Base-by-base conservation (phyloP, 2,329 filamentous ascomycete genomes). In the Ramichloridium luteum region DNA sequence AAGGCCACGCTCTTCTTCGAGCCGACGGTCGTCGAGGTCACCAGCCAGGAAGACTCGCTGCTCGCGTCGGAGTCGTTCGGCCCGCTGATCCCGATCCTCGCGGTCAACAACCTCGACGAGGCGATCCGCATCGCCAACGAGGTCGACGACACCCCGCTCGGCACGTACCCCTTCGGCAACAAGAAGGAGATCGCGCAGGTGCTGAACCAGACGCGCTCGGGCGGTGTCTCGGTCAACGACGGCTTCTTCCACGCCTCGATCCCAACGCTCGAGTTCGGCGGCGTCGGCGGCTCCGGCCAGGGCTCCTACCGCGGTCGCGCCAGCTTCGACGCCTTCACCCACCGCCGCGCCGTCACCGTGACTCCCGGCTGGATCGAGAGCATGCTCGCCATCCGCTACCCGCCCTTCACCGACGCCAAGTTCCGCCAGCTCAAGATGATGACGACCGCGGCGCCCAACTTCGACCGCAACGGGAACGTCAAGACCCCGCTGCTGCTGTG, bases 41-140 rank as follows among this genome's bases (percentile, higher is more conserved):
- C 81, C 43, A 75, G 74, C 39, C 53, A 70, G 11, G 70, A 86
- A 29, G 88, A 93, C 59, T 69, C 77, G 5, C 72, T 94, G 57
- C 70, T 94, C 50, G 61, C 63, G 14, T 74, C 93, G 41, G 90
- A 98, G 62, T 83, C 77, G 26, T 98, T 98, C 53, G 90, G 88
- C 5, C 90, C 90, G n/a, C 68, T 93, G 37, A 84, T 93, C 45
- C 77, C 82, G 40, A 74, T 96, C 40, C 62, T 93, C 32, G 70
- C 84, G 0, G 78, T 84, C 34, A 71, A 83, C 42, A 69, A 74
- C 46, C 65, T 94, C n/a, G 81, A 93, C 43, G 74, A 92, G 49
- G 88, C 86, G 30, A 85, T 96, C 54, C 68, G 67, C 23, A 73
- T 85, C 42, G 83, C 83, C 39, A 88, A 92, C 56, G 62, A 71